phyloP scores from a whole-genome alignment of 805 yeast species.

The Kluyveromyces lactis region DNA sequence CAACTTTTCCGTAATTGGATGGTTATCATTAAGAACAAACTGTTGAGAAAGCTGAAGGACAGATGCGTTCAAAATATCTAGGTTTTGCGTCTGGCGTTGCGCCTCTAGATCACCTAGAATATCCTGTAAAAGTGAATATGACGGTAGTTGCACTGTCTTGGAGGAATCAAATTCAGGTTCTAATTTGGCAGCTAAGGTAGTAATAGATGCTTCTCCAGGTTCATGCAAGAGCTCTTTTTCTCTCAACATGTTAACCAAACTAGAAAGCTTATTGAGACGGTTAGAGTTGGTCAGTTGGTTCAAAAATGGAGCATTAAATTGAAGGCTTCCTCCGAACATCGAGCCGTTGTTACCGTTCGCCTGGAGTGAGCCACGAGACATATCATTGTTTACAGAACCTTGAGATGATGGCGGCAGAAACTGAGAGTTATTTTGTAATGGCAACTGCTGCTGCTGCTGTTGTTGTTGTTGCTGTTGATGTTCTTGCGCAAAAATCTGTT shows the following conservation, averaged over 20 bases:
- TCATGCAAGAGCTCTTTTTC: slow-evolving; percentile 17
- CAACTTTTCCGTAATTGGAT: slow-evolving; percentile 21
- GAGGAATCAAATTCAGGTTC: slow-evolving; percentile 10
- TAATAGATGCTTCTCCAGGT: slow-evolving; percentile 24
- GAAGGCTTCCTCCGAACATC: slow-evolving; percentile 3
- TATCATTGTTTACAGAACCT: neutral
- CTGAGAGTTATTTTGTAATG: slow-evolving; percentile 6
- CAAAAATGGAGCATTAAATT: slow-evolving; percentile 3
- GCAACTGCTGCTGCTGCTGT: slow-evolving; percentile 16
- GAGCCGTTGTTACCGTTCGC: neutral
- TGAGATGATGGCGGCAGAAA: neutral
- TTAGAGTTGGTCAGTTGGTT: slow-evolving; percentile 1
- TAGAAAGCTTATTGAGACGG: neutral
- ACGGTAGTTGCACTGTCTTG: slow-evolving; percentile 15
- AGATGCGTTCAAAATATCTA: slow-evolving; percentile 23
- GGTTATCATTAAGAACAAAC: slow-evolving; percentile 22
- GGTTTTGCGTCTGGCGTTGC: slow-evolving; percentile 22
- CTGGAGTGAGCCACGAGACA: too few species aligned
- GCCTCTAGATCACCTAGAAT: slow-evolving; percentile 26
- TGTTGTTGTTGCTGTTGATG: slow-evolving; percentile 26
- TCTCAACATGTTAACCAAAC: slow-evolving; percentile 1
- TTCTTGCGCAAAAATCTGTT: slow-evolving; percentile 33
- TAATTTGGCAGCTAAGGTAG: slow-evolving; percentile 18
- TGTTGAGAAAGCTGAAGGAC: slow-evolving; percentile 28
- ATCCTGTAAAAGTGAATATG: slow-evolving; percentile 16